These are phyloP conservation scores for Lipomyces yamanashiensis DNA, from an alignment of 805 yeast species.

Conservation along the genomic window DNA sequence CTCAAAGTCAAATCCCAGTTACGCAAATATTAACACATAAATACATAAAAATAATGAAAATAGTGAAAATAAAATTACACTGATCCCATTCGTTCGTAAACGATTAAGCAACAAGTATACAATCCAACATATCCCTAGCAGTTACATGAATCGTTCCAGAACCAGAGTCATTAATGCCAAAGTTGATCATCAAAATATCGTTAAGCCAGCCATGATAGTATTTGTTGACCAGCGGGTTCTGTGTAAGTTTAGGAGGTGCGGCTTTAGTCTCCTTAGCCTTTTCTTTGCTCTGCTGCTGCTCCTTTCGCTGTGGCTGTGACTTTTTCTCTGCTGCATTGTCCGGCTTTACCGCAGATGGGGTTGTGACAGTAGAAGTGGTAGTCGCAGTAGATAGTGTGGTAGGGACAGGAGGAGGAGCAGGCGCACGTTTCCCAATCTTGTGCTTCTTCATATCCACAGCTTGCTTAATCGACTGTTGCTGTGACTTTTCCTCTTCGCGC, in stretches of 20 bases:
- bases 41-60: not conserved
- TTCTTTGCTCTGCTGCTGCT: not conserved
- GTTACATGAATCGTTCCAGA: constrained; percentile 17
- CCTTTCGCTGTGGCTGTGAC: not conserved
- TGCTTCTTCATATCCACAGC: too few relatives aligned
- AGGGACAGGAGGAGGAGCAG: too few relatives aligned
- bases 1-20: too few relatives aligned
- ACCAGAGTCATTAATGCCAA: constrained; percentile 27
- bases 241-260: not conserved
- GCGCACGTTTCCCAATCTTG: too few relatives aligned
- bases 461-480: too few relatives aligned
- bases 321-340: not conserved
- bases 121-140: constrained; percentile 30
- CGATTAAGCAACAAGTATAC: constrained; percentile 15
- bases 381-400: too few relatives aligned
- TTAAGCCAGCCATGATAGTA: constrained; percentile 34
- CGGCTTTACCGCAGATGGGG: too few relatives aligned
- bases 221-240: constrained; percentile 23
- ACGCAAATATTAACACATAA: too few relatives aligned
- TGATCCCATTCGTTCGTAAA: too few relatives aligned
- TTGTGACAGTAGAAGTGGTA: too few relatives aligned
- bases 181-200: constrained; percentile 23
- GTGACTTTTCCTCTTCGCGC: too few relatives aligned
- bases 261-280: not conserved
- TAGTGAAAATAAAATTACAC: not conserved